phyloP scores from a whole-genome alignment of 371 early-diverging fungal genomes.

The Zancudomyces culisetae region DNA sequence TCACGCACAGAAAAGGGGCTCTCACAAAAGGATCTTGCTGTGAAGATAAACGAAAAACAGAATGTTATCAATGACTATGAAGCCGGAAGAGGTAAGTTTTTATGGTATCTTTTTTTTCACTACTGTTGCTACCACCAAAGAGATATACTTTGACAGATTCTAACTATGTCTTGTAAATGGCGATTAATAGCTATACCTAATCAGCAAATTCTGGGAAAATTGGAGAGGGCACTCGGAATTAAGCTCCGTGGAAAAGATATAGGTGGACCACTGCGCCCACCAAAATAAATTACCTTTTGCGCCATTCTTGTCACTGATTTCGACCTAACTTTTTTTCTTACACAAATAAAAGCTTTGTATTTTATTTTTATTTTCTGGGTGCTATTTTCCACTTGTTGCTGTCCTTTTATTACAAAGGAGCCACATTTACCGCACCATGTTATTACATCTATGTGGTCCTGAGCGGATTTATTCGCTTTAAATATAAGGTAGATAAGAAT shows the following conservation, averaged over 20 bases:
- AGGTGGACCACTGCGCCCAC: constrained; percentile 35
- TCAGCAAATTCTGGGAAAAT: constrained; percentile 75
- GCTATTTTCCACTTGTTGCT: too few relatives aligned
- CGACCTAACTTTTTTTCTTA: too few relatives aligned
- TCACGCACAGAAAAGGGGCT: constrained; percentile 53
- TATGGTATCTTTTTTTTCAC: neutral
- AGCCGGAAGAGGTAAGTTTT: constrained; percentile 32
- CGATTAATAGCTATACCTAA: constrained; percentile 49
- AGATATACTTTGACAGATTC: neutral
- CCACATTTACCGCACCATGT: too few relatives aligned
- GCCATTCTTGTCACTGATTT: too few relatives aligned
- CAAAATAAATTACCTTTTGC: constrained; percentile 6
- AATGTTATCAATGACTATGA: constrained; percentile 79
- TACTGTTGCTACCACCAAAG: neutral
- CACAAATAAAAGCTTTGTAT: too few relatives aligned
- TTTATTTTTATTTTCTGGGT: too few relatives aligned
- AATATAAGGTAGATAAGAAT: too few relatives aligned
- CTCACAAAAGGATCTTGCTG: constrained; percentile 83
- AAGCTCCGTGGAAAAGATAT: constrained; percentile 81
- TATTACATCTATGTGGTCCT: too few relatives aligned
- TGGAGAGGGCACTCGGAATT: constrained; percentile 77
- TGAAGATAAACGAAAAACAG: constrained; percentile 61
- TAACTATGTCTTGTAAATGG: neutral
- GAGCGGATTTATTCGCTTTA: too few relatives aligned
- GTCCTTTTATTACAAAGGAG: too few relatives aligned